A percentile compares a stretch with the other conserved stretches of the same genome.
Conservation (phyloP, 2,329 filamentous ascomycete species). For the Aspergillus sergii region DNA sequence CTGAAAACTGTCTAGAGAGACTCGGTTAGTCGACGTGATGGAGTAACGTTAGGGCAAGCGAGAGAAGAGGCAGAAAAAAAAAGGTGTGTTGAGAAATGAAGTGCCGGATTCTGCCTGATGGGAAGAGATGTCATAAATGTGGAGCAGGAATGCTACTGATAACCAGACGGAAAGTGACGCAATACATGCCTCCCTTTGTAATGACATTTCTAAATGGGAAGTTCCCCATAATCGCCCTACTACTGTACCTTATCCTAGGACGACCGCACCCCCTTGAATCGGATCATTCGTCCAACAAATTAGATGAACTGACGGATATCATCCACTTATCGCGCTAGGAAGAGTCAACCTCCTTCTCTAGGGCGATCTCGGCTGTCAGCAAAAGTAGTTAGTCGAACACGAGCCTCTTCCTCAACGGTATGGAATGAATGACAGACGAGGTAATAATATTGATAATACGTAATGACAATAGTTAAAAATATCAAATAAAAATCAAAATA, state of each 20-base stretch:
- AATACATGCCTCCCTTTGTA: neutral
- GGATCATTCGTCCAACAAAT: constrained; percentile 11
- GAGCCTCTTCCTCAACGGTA: neutral
- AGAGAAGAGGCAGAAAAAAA: neutral
- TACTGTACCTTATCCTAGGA: neutral
- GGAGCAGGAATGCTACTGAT: neutral
- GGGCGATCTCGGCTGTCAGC: neutral
- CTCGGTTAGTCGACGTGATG: neutral
- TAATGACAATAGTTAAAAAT: too few relatives aligned
- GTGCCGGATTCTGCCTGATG: neutral
- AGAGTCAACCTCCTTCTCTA: neutral
- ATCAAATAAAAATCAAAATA: too few relatives aligned
- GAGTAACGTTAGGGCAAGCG: neutral
- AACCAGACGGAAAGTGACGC: neutral
- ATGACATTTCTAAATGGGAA: neutral
- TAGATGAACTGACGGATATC: neutral
- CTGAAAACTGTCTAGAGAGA: neutral
- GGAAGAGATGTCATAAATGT: constrained; percentile 1
- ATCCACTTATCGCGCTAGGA: neutral
- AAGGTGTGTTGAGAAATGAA: neutral
- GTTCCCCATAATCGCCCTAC: neutral
- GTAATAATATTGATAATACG: too few relatives aligned
- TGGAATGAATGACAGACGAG: too few relatives aligned
- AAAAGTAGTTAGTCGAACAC: neutral
- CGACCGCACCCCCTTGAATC: constrained; percentile 6